Conservation (phyloP, 306 rosid species). For the Hippophae gyantsensis region DNA sequence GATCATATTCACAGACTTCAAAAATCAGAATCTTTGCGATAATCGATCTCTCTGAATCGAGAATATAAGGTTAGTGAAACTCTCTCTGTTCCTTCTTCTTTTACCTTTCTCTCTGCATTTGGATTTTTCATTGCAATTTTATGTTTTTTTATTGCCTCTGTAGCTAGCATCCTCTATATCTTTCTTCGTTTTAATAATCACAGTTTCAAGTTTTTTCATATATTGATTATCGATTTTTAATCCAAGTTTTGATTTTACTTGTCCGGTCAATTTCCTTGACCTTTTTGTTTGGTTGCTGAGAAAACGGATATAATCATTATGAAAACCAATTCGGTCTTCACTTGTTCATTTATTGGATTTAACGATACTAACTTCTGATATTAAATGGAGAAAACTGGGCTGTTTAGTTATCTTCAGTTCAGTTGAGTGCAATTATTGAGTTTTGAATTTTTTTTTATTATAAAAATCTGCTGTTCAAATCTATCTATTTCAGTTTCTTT, state of each 20-base stretch:
- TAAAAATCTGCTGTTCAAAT: slow-evolving; percentile 6
- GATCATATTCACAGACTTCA: slow-evolving; percentile 37
- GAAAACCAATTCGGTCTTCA: slow-evolving; percentile 17
- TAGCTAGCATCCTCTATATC: slow-evolving; percentile 15
- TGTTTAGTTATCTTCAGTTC: slow-evolving; percentile 35
- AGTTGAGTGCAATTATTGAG: slow-evolving; percentile 31
- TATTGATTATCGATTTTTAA: slow-evolving; percentile 15
- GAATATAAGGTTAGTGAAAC: slow-evolving; percentile 54
- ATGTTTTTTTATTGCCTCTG: slow-evolving; percentile 16
- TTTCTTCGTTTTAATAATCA: slow-evolving; percentile 8
- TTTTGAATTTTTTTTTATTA: slow-evolving; percentile 2
- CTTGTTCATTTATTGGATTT: slow-evolving; percentile 10
- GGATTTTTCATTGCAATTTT: slow-evolving; percentile 9
- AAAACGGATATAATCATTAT: slow-evolving; percentile 27
- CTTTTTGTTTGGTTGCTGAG: slow-evolving; percentile 43
- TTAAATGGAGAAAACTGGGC: slow-evolving; percentile 22
- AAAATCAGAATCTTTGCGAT: slow-evolving; percentile 27
- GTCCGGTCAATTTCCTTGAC: slow-evolving; percentile 21
- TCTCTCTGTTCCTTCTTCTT: slow-evolving; percentile 4
- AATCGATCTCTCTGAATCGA: slow-evolving; percentile 53
- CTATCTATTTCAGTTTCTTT: slow-evolving; percentile 15
- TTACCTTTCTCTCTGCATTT: slow-evolving; percentile 1
- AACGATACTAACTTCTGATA: slow-evolving; percentile 16
- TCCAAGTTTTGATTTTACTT: slow-evolving; percentile 22
- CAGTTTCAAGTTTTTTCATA: slow-evolving; percentile 21